A percentile compares a stretch with the other conserved stretches of the same genome.
Conservation (phyloP, 1,284 basidiomycete species). For the Puccinia novopanici region DNA sequence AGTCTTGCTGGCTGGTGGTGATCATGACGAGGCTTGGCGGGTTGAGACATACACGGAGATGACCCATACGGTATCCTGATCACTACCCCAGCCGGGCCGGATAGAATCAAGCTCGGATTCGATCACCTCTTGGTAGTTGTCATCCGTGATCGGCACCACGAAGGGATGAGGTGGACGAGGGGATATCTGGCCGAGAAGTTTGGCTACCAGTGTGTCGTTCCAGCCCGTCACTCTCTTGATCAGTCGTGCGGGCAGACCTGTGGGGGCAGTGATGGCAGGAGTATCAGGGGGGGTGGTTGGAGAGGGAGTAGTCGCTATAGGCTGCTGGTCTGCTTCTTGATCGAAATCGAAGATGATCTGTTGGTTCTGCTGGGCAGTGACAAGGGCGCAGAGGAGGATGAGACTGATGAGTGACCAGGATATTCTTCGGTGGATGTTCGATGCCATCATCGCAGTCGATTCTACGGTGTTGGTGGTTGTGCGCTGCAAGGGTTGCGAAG, state of each 20-base stretch:
- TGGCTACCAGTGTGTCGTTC: conserved; percentile 41
- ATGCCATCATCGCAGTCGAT: no score
- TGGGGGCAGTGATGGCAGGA: no score
- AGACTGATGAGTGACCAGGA: no score
- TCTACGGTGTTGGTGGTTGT: no score
- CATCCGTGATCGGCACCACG: conserved; percentile 35
- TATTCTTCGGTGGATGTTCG: no score
- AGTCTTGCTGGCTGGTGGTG: neutral
- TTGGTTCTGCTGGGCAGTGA: no score
- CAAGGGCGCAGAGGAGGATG: no score
- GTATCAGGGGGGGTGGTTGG: no score
- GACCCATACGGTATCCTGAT: conserved; percentile 48
- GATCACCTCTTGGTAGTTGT: conserved; percentile 43
- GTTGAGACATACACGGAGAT: conserved; percentile 32
- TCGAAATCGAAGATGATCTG: no score
- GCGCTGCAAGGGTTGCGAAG: no score
- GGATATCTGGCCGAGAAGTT: conserved; percentile 36
- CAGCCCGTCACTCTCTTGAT: conserved; percentile 44
- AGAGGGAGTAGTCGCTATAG: no score
- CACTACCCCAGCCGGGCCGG: conserved; percentile 38
- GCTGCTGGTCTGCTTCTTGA: no score
- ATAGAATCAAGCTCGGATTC: conserved; percentile 41
- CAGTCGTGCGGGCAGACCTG: conserved; percentile 29
- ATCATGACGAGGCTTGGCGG: neutral
- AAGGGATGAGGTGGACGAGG: conserved; percentile 45